phyloP scores from a whole-genome alignment of 495 filamentous ascomycete species.

The Parachaetomium inaequale region DNA sequence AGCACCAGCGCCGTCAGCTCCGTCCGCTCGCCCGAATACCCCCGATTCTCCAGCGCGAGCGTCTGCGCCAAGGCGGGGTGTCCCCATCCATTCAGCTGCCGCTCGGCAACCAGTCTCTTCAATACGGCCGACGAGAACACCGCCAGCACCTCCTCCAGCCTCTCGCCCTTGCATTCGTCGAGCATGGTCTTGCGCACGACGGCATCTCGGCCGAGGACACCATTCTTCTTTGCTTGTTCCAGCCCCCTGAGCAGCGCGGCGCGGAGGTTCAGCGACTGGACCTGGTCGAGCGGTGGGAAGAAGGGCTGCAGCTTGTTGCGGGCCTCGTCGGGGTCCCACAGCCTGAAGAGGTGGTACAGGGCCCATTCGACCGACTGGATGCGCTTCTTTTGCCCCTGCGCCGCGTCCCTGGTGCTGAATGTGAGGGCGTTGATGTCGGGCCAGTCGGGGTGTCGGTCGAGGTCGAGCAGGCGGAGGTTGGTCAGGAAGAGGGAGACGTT shows the following conservation, averaged over 20 bases:
- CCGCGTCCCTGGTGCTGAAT: slow-evolving; percentile 62
- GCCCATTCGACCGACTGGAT: slow-evolving; percentile 80
- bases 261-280: slow-evolving; percentile 85
- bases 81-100: slow-evolving; percentile 31
- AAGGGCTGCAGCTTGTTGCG: slow-evolving; percentile 83
- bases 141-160: slow-evolving; percentile 73
- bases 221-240: slow-evolving; percentile 80
- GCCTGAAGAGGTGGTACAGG: slow-evolving; percentile 70
- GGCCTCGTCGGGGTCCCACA: slow-evolving; percentile 75
- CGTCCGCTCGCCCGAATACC: slow-evolving; percentile 57
- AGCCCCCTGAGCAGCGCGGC: slow-evolving; percentile 76
- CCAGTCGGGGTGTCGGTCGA: slow-evolving; percentile 74
- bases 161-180: slow-evolving; percentile 84
- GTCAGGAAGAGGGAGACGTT: slow-evolving; percentile 64
- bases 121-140: slow-evolving; percentile 77
- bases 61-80: slow-evolving; percentile 50
- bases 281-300: slow-evolving; percentile 79
- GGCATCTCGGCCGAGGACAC: slow-evolving; percentile 69
- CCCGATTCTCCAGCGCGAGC: slow-evolving; percentile 58
- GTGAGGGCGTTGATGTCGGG: slow-evolving; percentile 61
- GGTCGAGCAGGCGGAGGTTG: slow-evolving; percentile 73
- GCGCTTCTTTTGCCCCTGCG: slow-evolving; percentile 71
- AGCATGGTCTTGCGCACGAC: slow-evolving; percentile 85
- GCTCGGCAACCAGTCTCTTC: slow-evolving; percentile 58
- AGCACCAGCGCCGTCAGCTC: slow-evolving; percentile 64